Evolutionary conservation across 164 flowering plant genomes (phyloP).

Genomic region (Sextonia rubra): DNA sequence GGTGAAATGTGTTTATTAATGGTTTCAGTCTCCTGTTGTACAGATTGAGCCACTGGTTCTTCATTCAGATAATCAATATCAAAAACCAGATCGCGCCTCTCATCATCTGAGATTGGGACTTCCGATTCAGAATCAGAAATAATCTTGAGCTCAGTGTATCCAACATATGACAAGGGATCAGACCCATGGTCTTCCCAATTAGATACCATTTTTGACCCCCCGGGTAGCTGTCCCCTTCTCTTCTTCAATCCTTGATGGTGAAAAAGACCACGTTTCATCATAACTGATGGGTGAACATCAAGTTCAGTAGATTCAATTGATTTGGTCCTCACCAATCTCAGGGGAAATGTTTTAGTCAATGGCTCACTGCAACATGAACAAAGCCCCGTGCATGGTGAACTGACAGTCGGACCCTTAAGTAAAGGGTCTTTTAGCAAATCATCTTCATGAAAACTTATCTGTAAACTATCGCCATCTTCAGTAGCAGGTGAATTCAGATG

Average conservation of each 20-base stretch:
- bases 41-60: conserved; percentile 12
- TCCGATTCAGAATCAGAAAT: conserved; percentile 72
- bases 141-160: conserved; percentile 56
- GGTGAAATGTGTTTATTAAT: conserved; percentile 7
- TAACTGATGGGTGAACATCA: conserved; percentile 38
- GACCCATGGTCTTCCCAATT: conserved; percentile 15
- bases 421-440: conserved; percentile 14
- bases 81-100: conserved; percentile 23
- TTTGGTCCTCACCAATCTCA: conserved; percentile 26
- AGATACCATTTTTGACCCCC: conserved; percentile 6
- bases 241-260: conserved; percentile 33
- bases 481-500: not conserved
- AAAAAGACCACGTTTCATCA: conserved; percentile 18
- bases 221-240: conserved; percentile 36
- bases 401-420: conserved; percentile 14
- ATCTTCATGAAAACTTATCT: not conserved
- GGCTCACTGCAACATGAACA: conserved; percentile 61
- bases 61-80: conserved; percentile 15
- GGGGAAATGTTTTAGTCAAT: conserved; percentile 30
- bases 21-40: not conserved
- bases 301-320: conserved; percentile 30
- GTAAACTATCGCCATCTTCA: not conserved
- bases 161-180: conserved; percentile 49
- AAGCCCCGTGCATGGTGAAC: conserved; percentile 2
- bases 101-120: conserved; percentile 57